Evolutionary conservation across 805 yeast genomes (phyloP).

Genomic region (Priceomyces carsonii): DNA sequence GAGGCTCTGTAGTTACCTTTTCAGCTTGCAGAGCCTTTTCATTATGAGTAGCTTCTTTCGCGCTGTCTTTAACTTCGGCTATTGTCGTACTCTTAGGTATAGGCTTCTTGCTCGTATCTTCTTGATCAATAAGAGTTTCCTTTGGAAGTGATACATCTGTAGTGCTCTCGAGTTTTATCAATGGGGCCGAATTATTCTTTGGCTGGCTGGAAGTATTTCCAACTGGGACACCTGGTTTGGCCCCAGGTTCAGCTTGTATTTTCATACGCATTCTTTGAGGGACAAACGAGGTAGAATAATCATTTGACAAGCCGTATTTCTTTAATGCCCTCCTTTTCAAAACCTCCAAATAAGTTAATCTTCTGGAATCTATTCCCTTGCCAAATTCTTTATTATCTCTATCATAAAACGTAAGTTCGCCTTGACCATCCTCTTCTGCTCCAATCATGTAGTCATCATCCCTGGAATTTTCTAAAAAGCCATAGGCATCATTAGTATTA

Average conservation of each 20-base stretch:
- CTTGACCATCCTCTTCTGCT: slow-evolving; percentile 47
- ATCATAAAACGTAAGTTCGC: slow-evolving; percentile 41
- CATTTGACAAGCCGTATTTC: slow-evolving; percentile 38
- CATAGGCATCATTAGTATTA: slow-evolving; percentile 30
- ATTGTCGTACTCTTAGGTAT: too few relatives aligned
- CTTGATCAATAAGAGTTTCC: slow-evolving; percentile 41
- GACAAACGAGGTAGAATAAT: slow-evolving; percentile 37
- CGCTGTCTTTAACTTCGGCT: too few relatives aligned
- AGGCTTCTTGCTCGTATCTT: too few relatives aligned
- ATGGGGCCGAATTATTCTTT: slow-evolving; percentile 17
- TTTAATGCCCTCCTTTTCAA: slow-evolving; percentile 43
- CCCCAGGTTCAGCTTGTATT: neutral
- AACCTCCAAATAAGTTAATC: slow-evolving; percentile 41
- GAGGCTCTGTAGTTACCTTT: slow-evolving; percentile 1
- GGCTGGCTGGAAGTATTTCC: slow-evolving; percentile 11
- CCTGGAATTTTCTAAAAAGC: slow-evolving; percentile 38
- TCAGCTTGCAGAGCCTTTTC: slow-evolving; percentile 3
- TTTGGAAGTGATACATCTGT: slow-evolving; percentile 35
- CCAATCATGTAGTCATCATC: slow-evolving; percentile 44
- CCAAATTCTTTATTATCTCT: slow-evolving; percentile 38
- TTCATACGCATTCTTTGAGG: slow-evolving; percentile 27
- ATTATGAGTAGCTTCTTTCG: too few relatives aligned
- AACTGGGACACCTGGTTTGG: slow-evolving; percentile 13
- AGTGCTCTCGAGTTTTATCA: slow-evolving; percentile 27
- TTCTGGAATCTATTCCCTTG: slow-evolving; percentile 25